These are phyloP conservation scores for Mantamonas sphyraenae DNA, from an alignment of 78 protist species.

Conservation along the genomic window DNA sequence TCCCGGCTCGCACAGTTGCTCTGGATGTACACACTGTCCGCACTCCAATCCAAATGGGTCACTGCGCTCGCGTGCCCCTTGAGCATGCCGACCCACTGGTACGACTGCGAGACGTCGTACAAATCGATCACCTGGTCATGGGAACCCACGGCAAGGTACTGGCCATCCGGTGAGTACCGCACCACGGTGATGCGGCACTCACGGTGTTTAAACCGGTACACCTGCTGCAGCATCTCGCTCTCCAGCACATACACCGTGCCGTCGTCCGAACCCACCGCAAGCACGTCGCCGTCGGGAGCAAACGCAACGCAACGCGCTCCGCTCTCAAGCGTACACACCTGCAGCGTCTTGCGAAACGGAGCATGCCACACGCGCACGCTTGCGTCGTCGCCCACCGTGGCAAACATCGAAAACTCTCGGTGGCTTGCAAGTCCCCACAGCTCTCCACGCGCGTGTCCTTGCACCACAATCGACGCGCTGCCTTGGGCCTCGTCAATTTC, in stretches of 20 bases:
- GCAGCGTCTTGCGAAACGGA: too few species aligned
- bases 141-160: constrained; percentile 14
- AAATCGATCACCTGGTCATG: constrained; percentile 3
- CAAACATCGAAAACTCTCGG: neutral
- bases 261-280: neutral
- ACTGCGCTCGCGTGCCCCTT: neutral
- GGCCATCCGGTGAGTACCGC: constrained; percentile 14
- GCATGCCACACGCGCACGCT: neutral
- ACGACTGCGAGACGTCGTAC: constrained; percentile 1
- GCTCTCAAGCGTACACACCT: too few species aligned
- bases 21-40: neutral
- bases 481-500: neutral
- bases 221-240: too few species aligned
- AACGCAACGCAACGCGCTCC: too few species aligned
- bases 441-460: constrained; percentile 16
- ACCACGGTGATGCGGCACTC: constrained; percentile 1
- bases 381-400: constrained; percentile 10
- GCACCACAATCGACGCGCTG: neutral
- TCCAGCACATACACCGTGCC: neutral
- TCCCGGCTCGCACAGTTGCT: neutral
- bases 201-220: neutral
- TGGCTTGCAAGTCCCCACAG: constrained; percentile 10
- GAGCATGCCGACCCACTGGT: too few species aligned
- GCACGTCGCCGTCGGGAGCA: neutral
- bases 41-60: constrained; percentile 4